Base-by-base conservation (phyloP, 129 eudicot species). In the Arctium lappa region DNA sequence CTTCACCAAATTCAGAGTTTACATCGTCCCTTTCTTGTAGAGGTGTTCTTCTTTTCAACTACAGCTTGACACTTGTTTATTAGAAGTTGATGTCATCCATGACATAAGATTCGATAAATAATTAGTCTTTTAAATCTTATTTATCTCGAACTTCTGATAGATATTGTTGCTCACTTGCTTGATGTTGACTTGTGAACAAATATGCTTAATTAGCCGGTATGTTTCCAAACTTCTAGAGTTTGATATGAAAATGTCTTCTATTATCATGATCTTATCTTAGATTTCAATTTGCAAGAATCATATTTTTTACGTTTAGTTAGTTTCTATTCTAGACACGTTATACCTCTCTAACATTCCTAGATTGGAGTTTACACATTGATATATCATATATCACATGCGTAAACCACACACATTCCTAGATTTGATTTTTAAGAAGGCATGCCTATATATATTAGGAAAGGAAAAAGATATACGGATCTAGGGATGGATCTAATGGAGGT, bases 11-110 rank as follows among this genome's bases (percentile, higher is more conserved):
- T n/a, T n/a, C 39, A 73, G 79, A 5, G 46, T 12, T 10, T 0
- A 22, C 40, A 22, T 71, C 39, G n/a, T 50, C 0, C 11, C 16
- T 29, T 62, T 74, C 79, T 62, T 62, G 22, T 40, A 63, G 18
- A 74, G 38, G 33, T 74, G 69, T 81, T 81, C 9, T 81, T 81
- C 9, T 27, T 78, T 78, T 66, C 29, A 53, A 44, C 18, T 13
- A 69, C 27, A 22, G 27, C 39, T 40, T 66, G 34, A 16, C 50
- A 78, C 65, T 42, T 68, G 27, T 79, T 68, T 66, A 79, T 66
- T 69, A 33, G 18, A 40, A 79, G 38, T 63, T 78, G 63, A 68
- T 29, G 74, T 39, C 74, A 79, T 68, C 65, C 65, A 53, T 53
- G 65, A 53, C 65, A 53, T 15, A n/a, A 15, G 65, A 4, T 53